Conservation (phyloP, 1,284 basidiomycete genomes). For the Ceratobasidium sp. region DNA sequence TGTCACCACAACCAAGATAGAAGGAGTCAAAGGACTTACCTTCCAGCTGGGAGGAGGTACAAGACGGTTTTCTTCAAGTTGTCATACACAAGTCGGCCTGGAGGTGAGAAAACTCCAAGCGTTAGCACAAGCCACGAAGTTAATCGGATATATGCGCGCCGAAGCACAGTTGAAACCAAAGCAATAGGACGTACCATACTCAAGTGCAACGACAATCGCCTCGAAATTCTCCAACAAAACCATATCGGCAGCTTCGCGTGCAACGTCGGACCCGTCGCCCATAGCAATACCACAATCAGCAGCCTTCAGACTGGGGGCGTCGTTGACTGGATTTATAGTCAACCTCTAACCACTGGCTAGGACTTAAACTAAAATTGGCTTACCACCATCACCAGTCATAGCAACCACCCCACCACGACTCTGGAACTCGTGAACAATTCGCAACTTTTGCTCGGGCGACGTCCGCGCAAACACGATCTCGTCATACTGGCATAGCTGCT, state of each 20-base stretch:
- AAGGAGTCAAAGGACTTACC: neutral
- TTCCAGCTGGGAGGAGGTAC: conserved; percentile 58
- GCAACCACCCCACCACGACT: conserved; percentile 77
- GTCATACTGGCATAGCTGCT: conserved; percentile 57
- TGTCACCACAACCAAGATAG: neutral
- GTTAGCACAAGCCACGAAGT: neutral
- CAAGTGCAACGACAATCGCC: conserved; percentile 60
- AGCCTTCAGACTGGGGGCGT: conserved; percentile 67
- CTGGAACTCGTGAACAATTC: conserved; percentile 79
- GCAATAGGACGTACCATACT: conserved; percentile 59
- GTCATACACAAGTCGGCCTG: conserved; percentile 75
- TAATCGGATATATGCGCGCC: conserved; percentile 4
- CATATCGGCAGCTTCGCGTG: conserved; percentile 81
- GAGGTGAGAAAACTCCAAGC: neutral
- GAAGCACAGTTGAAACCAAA: neutral
- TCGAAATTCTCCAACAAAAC: conserved; percentile 70
- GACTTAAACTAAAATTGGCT: conserved; percentile 53
- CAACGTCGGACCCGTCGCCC: conserved; percentile 80
- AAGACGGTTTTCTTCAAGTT: conserved; percentile 69
- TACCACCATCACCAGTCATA: conserved; percentile 76
- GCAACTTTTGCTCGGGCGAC: conserved; percentile 78
- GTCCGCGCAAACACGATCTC: conserved; percentile 80
- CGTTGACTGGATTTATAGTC: conserved; percentile 58
- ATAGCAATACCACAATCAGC: conserved; percentile 75
- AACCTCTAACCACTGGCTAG: conserved; percentile 63